Evolutionary conservation across 2,329 filamentous ascomycete genomes (phyloP).

Genomic region (Pseudocercospora macadamiae): DNA sequence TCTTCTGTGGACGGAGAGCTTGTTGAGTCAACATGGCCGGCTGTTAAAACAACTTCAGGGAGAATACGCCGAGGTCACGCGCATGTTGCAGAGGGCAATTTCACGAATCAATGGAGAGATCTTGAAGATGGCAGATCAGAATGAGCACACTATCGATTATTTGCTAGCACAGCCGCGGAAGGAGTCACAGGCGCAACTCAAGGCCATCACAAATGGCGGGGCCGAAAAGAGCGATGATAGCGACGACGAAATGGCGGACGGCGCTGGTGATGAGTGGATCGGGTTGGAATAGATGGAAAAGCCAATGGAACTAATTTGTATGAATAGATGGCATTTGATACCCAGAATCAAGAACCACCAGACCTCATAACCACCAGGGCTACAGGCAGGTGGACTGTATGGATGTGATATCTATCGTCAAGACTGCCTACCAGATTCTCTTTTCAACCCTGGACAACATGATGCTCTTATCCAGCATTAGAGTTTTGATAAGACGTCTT

Average conservation of each 20-base stretch:
- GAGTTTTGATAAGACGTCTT: too few relatives aligned
- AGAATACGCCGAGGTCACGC: conserved; percentile 80
- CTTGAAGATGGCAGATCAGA: conserved; percentile 80
- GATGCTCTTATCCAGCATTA: too few relatives aligned
- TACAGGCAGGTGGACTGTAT: too few relatives aligned
- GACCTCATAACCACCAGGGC: too few relatives aligned
- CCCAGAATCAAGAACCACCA: conserved; percentile 1
- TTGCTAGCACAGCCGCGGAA: conserved; percentile 53
- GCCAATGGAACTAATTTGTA: background rate
- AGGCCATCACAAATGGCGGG: conserved; percentile 24
- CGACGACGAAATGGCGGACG: conserved; percentile 34
- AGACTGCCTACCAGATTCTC: too few relatives aligned
- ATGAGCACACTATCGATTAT: conserved; percentile 82
- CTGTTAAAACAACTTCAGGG: conserved; percentile 81
- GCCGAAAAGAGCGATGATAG: conserved; percentile 18
- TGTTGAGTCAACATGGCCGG: conserved; percentile 78
- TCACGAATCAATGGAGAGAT: conserved; percentile 80
- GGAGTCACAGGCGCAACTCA: conserved; percentile 19
- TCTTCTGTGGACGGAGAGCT: conserved; percentile 83
- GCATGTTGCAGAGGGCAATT: conserved; percentile 79
- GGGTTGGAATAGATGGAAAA: conserved; percentile 33
- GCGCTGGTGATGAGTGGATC: conserved; percentile 37
- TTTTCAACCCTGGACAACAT: too few relatives aligned
- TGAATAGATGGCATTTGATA: background rate
- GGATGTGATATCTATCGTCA: too few relatives aligned